These are phyloP conservation scores for Mortierella sp. DNA, from an alignment of 371 early-diverging fungal species.

Conservation along the genomic window DNA sequence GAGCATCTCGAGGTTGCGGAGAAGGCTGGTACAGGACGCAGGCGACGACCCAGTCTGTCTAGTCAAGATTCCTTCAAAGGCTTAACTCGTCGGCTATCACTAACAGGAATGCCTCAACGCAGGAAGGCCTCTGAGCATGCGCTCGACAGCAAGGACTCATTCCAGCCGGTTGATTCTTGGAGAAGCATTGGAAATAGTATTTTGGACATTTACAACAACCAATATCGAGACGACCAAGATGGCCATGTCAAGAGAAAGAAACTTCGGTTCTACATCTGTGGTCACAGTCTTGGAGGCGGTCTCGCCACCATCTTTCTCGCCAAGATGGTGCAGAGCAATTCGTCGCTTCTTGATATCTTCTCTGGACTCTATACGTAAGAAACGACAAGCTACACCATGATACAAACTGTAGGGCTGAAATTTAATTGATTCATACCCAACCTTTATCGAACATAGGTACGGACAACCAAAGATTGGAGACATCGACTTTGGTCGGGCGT, in stretches of 20 bases:
- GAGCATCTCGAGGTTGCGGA: slow-evolving; percentile 4
- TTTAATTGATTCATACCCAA: no score
- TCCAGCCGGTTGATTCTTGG: slow-evolving; percentile 28
- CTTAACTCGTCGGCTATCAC: slow-evolving; percentile 11
- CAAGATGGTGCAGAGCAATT: slow-evolving; percentile 68
- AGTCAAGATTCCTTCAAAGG: slow-evolving; percentile 11
- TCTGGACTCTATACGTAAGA: slow-evolving; percentile 65
- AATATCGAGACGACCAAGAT: slow-evolving; percentile 34
- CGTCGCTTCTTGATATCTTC: slow-evolving; percentile 64
- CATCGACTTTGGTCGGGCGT: slow-evolving; percentile 62
- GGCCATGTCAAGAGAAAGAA: slow-evolving; percentile 38
- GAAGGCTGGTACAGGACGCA: background rate
- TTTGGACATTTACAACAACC: slow-evolving; percentile 52
- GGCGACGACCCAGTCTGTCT: slow-evolving; percentile 15
- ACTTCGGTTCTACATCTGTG: slow-evolving; percentile 52
- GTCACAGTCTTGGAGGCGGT: slow-evolving; percentile 48
- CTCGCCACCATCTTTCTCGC: slow-evolving; percentile 62
- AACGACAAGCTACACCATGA: no score
- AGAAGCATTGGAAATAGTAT: slow-evolving; percentile 37
- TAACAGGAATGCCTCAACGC: slow-evolving; percentile 17
- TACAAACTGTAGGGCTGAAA: no score
- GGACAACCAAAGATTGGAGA: slow-evolving; percentile 71
- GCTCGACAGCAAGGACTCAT: slow-evolving; percentile 26
- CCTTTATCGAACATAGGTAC: slow-evolving; percentile 29
- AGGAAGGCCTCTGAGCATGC: slow-evolving; percentile 18